Base-by-base conservation (phyloP, 345 rosid species). In the Aurinia saxatilis region DNA sequence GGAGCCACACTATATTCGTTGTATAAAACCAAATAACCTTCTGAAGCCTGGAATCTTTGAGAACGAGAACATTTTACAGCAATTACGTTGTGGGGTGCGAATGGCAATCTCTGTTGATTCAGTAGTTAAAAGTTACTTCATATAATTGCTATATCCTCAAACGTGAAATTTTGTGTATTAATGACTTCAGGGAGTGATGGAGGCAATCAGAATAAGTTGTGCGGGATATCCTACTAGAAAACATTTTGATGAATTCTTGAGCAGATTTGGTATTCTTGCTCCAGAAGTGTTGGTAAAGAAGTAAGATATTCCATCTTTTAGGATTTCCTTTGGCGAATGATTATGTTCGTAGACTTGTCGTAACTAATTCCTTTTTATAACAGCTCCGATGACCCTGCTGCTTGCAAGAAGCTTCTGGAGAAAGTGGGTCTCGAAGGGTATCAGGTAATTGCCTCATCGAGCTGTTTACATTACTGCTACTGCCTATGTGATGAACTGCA, bases 21-120 rank as follows among this genome's bases (percentile, higher is more conserved):
- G 99, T 76, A 96, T 90, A 34, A 95, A 95, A 83, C 99, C 99
- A 67, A 95, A 95, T 71, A 90, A 88, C 76, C 87, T 95, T 75
- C 87, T 95, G 52, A 95, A 90, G 84, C 99, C 97, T 10, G 68
- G 91, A 33, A 90, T 95, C 75, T 95, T 95, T 71, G 97, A 95
- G 84, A 88, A 79, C 56, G 81, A 83, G 74, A 90, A 77, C 77
- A 74, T 86, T 64, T 80, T 95, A 36, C 99, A 95, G 72, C 97
- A 90, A 73, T 78, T 95, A 42, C 84, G 87, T 10, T 95, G 99
- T 79, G 99, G 99, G 96, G 99, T 95, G 81, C 75, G 96, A 59
- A 73, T 60, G 41, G 49, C 35, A 40, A 27, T 50, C 55, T 36
- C 61, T 64, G 31, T 18, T 8, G 36, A 44, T 29, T 61, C 10